Evolutionary conservation across 352 stramenopile species (phyloP), one percentile per base, ranked within the genome.

Genomic region (Globisporangium megalacanthum): DNA sequence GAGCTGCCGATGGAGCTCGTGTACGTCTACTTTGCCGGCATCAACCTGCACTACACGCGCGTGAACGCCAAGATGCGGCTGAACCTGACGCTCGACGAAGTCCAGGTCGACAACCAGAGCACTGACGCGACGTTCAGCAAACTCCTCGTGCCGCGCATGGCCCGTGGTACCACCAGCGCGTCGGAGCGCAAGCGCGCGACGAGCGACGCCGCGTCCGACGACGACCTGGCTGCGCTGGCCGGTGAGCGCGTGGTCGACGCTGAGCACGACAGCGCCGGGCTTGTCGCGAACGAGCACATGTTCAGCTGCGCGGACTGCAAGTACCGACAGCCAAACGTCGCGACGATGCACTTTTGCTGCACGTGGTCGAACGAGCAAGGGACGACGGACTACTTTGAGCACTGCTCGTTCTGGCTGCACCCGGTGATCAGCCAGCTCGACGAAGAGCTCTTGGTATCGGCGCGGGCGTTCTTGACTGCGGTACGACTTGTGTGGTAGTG

Each of bases 291-390:
- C 48, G 65, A 83, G 45, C 86, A 83, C 53, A 72, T 89, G 29
- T 95, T 95, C 48, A 83, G 72, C 56, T 95, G 86, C 58, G 81
- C 77, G 8, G 86, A 95, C 57, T 95, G 86, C 64, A 85, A 83
- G 57, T 91, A 89, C 52, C 79, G 78, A 0, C 82, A 92, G 60
- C 65, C 73, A 13, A 91, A 86, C 58, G 74, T 94, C 20, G 82
- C 83, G 20, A 72, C 80, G 6, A 88, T 93, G 68, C 86, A 95
- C 41, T 95, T 95, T 49, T 95, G 86, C 55, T 95, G 86, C 56
- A 88, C 80, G 17, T 95, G 86, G 86, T 94, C 83, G 39, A 94
- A 93, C 54, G 86, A 95, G 58, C 86, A 95, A 60, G 86, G 83
- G 20, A 90, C 72, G 41, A 95, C 86, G 2, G 86, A 94, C 56